These are phyloP conservation scores for Sclerotinia nivalis DNA, from an alignment of 2,329 filamentous ascomycete species.

Conservation along the genomic window DNA sequence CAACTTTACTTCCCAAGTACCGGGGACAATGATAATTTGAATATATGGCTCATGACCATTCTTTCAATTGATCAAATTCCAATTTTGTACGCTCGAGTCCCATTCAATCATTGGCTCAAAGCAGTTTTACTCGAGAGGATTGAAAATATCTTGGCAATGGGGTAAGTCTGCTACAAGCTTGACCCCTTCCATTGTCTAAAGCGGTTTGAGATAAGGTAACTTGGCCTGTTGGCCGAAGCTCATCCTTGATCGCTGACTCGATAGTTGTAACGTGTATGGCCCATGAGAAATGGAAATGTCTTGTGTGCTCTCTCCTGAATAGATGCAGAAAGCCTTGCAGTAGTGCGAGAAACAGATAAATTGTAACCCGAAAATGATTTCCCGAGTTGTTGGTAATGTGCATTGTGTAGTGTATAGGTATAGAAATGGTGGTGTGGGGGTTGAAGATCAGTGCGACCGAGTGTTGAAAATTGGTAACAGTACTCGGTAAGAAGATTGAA, in stretches of 20 bases:
- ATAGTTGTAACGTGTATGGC: not conserved
- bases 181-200: constrained; percentile 15
- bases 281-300: constrained; percentile 11
- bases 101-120: constrained; percentile 3
- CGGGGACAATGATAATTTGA: not conserved
- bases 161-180: constrained; percentile 8
- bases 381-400: constrained; percentile 16
- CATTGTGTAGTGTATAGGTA: not conserved
- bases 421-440: constrained; percentile 7
- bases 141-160: constrained; percentile 13
- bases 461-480: constrained; percentile 8
- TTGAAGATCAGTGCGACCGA: constrained; percentile 16
- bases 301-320: constrained; percentile 21
- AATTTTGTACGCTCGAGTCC: not conserved
- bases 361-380: constrained; percentile 16
- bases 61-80: not conserved
- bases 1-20: constrained; percentile 6
- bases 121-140: constrained; percentile 19
- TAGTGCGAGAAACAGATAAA: constrained; percentile 14
- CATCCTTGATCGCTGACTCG: constrained; percentile 8
- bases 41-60: constrained; percentile 5
- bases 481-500: not conserved
- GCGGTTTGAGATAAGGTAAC: constrained; percentile 21
- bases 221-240: constrained; percentile 14
- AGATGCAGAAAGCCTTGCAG: constrained; percentile 18